phyloP scores from a whole-genome alignment of 352 stramenopile species.

The Phytophthora pinifolia region DNA sequence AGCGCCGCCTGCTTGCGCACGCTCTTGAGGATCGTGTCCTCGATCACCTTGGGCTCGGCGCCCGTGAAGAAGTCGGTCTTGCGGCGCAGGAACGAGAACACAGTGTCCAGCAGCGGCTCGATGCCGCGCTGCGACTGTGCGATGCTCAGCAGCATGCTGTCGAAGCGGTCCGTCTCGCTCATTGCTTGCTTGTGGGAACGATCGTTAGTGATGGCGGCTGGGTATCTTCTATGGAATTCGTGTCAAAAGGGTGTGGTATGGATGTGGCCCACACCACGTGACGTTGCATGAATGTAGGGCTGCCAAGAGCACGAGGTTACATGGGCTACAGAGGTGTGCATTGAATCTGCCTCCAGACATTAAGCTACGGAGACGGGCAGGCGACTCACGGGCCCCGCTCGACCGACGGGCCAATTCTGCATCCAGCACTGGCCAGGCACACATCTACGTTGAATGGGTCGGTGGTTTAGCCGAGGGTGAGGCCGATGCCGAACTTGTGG shows the following conservation, averaged over 20 bases:
- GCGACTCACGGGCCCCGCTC: neutral
- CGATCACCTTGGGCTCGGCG: constrained; percentile 67
- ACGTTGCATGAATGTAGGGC: neutral
- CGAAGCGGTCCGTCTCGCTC: constrained; percentile 83
- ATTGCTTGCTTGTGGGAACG: constrained; percentile 22
- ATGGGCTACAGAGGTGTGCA: constrained; percentile 31
- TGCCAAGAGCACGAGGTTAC: neutral
- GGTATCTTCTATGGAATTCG: constrained; percentile 12
- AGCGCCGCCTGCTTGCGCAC: constrained; percentile 92
- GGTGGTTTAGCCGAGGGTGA: constrained; percentile 77
- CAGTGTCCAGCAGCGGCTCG: constrained; percentile 97
- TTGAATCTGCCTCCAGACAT: constrained; percentile 25
- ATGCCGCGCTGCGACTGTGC: constrained; percentile 97
- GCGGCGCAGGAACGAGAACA: constrained; percentile 98
- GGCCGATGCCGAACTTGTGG: constrained; percentile 90
- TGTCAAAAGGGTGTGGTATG: constrained; percentile 5
- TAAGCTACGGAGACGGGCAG: constrained; percentile 18
- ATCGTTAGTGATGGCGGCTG: neutral
- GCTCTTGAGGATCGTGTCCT: constrained; percentile 88
- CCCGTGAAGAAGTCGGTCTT: constrained; percentile 99
- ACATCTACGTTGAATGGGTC: constrained; percentile 19
- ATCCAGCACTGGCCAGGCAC: constrained; percentile 24
- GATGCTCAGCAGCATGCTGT: constrained; percentile 97
- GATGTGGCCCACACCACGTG: constrained; percentile 1
- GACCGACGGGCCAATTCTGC: constrained; percentile 14